Percentiles rank a stretch among this genome's conserved stretches.
Conservation (phyloP, 306 rosid genomes). For the Cucurbita argyrosperma region DNA sequence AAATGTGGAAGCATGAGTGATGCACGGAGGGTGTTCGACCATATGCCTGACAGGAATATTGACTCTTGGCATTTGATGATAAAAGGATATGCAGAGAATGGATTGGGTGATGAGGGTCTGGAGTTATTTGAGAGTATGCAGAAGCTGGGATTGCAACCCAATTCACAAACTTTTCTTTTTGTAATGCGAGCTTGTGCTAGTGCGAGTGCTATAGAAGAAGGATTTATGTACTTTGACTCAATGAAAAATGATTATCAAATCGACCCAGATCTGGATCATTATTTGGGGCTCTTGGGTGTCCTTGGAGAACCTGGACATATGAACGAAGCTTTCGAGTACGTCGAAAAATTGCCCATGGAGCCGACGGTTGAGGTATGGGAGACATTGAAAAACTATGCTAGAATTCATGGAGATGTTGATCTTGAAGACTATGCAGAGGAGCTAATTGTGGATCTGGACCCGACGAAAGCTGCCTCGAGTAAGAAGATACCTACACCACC, state of each 20-base stretch:
- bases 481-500: constrained; percentile 60
- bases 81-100: constrained; percentile 49
- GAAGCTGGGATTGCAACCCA: constrained; percentile 45
- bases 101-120: constrained; percentile 74
- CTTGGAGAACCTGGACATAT: constrained; percentile 73
- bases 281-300: constrained; percentile 64
- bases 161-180: constrained; percentile 49
- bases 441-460: constrained; percentile 50
- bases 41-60: constrained; percentile 47
- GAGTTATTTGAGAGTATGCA: constrained; percentile 67
- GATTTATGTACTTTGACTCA: constrained; percentile 46
- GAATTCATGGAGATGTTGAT: constrained; percentile 67
- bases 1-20: constrained; percentile 66
- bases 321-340: constrained; percentile 53
- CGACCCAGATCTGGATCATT: constrained; percentile 39
- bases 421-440: constrained; percentile 63
- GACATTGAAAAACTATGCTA: constrained; percentile 46
- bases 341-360: constrained; percentile 44
- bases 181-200: constrained; percentile 72
- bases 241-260: constrained; percentile 56
- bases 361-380: constrained; percentile 50
- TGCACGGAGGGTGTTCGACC: constrained; percentile 82
- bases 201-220: constrained; percentile 81
- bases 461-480: constrained; percentile 29
- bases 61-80: constrained; percentile 80